Base-by-base conservation (phyloP, 2,329 filamentous ascomycete species). In the Colletotrichum falcatum region DNA sequence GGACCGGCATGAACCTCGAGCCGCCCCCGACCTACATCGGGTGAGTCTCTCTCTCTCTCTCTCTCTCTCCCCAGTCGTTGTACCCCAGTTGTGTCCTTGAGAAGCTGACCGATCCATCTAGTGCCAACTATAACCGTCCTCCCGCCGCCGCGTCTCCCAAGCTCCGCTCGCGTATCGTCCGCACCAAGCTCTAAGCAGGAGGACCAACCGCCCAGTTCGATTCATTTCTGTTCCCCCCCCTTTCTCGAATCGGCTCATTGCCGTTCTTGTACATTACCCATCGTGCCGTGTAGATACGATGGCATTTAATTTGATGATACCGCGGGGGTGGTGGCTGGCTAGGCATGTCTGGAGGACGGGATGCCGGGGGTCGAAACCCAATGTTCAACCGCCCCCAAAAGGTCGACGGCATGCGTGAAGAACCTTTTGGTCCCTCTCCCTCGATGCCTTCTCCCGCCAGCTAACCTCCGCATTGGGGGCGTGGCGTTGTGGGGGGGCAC, bases 11-110 rank as follows among this genome's bases (percentile, higher is more conserved):
- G 77, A 85, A 86, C 28, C 84, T 86, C 0, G 79, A 81, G 0
- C 83, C 82, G 35, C 72, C 91, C 12, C 86, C 87, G 0, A 81
- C 79, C 1, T 83, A 82, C 58, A 74, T 70, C 1, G 91, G 90
- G 80, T 83, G 70, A 68, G 81, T 79, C 60, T 30, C 49, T 5
- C 23, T 16, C n/a, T n/a, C n/a, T n/a, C n/a, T n/a, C n/a, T n/a
- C n/a, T n/a, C n/a, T n/a, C n/a, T n/a, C n/a, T 16, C n/a, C 12
- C 20, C 26, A 14, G 26, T 16, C 1, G 20, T 14, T 7, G n/a
- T 30, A 42, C 2, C 23, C 44, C 3, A 12, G 23, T 7, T 12
- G 6, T n/a, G 8, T 4, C 26, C 33, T 12, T n/a, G n/a, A 42
- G 28, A n/a, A 30, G 39, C 65, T 71, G n/a, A 71, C 65, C 18